Evolutionary conservation across 192 early-diverging fungal genomes (phyloP).

Genomic region (Thamnidium elegans): DNA sequence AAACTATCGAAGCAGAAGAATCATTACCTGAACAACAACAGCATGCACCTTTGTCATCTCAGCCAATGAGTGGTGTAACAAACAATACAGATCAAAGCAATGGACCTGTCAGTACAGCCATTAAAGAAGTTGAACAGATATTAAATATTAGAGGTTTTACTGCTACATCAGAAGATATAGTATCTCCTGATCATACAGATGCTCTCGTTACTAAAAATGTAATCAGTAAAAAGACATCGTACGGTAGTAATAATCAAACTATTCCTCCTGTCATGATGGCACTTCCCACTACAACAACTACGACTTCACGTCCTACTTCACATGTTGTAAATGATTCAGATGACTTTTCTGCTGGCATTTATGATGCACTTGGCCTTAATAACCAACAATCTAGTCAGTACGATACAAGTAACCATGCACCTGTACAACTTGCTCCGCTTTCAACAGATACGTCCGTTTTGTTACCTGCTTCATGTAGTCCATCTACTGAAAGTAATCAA

Average conservation of each 20-base stretch:
- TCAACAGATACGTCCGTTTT: not conserved
- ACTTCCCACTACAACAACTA: not conserved
- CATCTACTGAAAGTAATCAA: not conserved
- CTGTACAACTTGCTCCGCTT: too few species aligned
- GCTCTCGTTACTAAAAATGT: not conserved
- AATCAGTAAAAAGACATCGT: not conserved
- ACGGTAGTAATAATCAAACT: not conserved
- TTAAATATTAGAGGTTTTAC: not conserved
- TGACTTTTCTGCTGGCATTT: too few species aligned
- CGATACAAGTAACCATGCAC: too few species aligned
- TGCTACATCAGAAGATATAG: not conserved
- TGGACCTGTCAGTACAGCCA: constrained; percentile 5
- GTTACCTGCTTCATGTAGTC: not conserved
- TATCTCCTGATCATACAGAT: not conserved
- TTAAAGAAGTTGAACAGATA: constrained; percentile 9
- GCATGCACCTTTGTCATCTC: not conserved
- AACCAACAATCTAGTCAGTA: too few species aligned
- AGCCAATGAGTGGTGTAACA: not conserved
- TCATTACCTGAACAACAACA: not conserved
- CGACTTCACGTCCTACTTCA: too few species aligned
- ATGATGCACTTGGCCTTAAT: too few species aligned
- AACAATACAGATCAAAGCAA: not conserved
- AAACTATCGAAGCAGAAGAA: not conserved
- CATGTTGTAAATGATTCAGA: too few species aligned
- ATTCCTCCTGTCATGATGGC: not conserved